Percentiles rank a stretch among this genome's conserved stretches.
Evolutionary conservation across 2,329 filamentous ascomycete genomes (phyloP).

Genomic region (Penicillium sp.): DNA sequence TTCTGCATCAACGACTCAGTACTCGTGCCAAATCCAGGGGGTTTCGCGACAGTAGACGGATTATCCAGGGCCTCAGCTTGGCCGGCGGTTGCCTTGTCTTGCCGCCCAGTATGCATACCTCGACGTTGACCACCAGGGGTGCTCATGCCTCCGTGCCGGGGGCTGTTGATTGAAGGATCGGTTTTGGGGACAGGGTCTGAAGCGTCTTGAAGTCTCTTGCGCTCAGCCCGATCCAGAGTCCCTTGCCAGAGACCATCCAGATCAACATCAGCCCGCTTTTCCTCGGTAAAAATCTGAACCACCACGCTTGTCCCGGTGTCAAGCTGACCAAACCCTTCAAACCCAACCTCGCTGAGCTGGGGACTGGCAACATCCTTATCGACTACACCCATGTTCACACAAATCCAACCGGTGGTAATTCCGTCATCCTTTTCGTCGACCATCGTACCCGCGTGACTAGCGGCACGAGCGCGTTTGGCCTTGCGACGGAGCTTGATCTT

Average conservation of each 20-base stretch:
- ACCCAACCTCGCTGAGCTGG: slow-evolving; percentile 32
- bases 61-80: neutral
- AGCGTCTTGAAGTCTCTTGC: slow-evolving; percentile 35
- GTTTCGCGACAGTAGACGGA: neutral
- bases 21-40: slow-evolving; percentile 11
- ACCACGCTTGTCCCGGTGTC: slow-evolving; percentile 62
- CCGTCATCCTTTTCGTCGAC: slow-evolving; percentile 71
- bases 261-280: slow-evolving; percentile 67
- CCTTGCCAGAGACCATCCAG: slow-evolving; percentile 64
- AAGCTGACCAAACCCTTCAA: slow-evolving; percentile 74
- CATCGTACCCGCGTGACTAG: slow-evolving; percentile 68
- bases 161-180: slow-evolving; percentile 16
- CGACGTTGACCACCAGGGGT: slow-evolving; percentile 29
- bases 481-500: slow-evolving; percentile 82
- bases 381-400: slow-evolving; percentile 79
- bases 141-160: slow-evolving; percentile 19
- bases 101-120: slow-evolving; percentile 24
- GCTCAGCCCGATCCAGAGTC: slow-evolving; percentile 42
- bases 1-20: slow-evolving; percentile 25
- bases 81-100: neutral
- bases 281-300: slow-evolving; percentile 70
- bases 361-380: slow-evolving; percentile 49
- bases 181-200: slow-evolving; percentile 23
- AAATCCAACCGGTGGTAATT: slow-evolving; percentile 92
- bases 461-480: slow-evolving; percentile 75